Conservation (phyloP, 768 basidiomycete species). For the Termitomyces sp. region DNA sequence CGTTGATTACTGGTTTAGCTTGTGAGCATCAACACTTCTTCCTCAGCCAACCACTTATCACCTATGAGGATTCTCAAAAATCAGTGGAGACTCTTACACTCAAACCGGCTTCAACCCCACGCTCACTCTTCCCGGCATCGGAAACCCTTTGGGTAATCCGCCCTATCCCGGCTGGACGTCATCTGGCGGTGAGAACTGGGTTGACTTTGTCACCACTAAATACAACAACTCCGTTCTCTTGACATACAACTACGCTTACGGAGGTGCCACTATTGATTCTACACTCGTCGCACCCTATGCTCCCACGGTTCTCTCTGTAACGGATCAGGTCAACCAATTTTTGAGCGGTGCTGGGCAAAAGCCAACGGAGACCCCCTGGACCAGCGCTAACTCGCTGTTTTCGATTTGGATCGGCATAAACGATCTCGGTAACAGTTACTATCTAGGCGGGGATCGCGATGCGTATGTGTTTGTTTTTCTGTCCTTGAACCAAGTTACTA, state of each 20-base stretch:
- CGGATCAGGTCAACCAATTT: conserved; percentile 59
- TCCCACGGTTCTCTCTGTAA: conserved; percentile 46
- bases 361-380: conserved; percentile 50
- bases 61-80: not conserved
- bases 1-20: conserved; percentile 52
- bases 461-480: conserved; percentile 30
- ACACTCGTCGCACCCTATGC: conserved; percentile 46
- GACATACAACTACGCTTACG: too few relatives aligned
- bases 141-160: conserved; percentile 39
- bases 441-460: conserved; percentile 34
- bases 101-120: conserved; percentile 45
- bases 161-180: conserved; percentile 41
- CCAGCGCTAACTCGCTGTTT: conserved; percentile 50
- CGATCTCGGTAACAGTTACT: conserved; percentile 55
- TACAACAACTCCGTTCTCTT: too few relatives aligned
- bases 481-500: not conserved
- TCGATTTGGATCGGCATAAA: conserved; percentile 71
- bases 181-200: too few relatives aligned
- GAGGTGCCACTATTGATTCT: conserved; percentile 49
- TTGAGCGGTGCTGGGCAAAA: conserved; percentile 38
- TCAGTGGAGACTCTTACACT: conserved; percentile 53
- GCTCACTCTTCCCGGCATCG: conserved; percentile 16
- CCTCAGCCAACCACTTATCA: not conserved
- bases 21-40: conserved; percentile 25
- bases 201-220: too few relatives aligned